phyloP scores from a whole-genome alignment of 192 early-diverging fungal species.

The Coemansia interrupta region DNA sequence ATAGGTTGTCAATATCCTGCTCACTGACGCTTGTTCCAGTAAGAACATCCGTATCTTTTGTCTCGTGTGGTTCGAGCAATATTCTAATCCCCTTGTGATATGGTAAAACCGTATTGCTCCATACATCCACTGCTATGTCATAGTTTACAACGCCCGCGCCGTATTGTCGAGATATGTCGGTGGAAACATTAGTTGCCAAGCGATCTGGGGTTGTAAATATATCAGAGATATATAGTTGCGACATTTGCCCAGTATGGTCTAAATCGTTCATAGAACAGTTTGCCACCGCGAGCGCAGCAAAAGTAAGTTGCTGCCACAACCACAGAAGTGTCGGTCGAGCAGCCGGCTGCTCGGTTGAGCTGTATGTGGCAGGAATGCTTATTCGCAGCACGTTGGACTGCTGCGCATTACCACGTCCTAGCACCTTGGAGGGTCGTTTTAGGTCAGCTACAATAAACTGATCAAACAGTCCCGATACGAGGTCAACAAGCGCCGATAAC shows the following conservation, averaged over 20 bases:
- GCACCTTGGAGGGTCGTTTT: neutral
- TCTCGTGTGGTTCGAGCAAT: too few relatives aligned
- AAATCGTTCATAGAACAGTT: neutral
- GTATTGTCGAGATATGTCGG: neutral
- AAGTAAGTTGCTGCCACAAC: conserved; percentile 3
- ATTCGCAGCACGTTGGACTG: neutral
- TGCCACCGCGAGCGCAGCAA: neutral
- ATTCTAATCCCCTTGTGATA: too few relatives aligned
- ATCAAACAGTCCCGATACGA: neutral
- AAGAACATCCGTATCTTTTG: too few relatives aligned
- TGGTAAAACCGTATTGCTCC: too few relatives aligned
- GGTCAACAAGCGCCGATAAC: neutral
- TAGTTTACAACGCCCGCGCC: neutral
- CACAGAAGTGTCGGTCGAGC: neutral
- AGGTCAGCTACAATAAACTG: conserved; percentile 5
- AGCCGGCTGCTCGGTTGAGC: too few relatives aligned
- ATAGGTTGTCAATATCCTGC: too few relatives aligned
- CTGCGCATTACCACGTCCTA: neutral
- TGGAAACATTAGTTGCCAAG: neutral
- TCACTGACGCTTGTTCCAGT: too few relatives aligned
- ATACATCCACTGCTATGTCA: neutral
- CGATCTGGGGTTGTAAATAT: neutral
- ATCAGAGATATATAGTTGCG: neutral
- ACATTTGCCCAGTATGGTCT: too few relatives aligned
- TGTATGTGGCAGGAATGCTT: neutral